These are phyloP conservation scores for Talinum fruticosum DNA, from an alignment of 148 eudicot genomes.

Conservation along the genomic window DNA sequence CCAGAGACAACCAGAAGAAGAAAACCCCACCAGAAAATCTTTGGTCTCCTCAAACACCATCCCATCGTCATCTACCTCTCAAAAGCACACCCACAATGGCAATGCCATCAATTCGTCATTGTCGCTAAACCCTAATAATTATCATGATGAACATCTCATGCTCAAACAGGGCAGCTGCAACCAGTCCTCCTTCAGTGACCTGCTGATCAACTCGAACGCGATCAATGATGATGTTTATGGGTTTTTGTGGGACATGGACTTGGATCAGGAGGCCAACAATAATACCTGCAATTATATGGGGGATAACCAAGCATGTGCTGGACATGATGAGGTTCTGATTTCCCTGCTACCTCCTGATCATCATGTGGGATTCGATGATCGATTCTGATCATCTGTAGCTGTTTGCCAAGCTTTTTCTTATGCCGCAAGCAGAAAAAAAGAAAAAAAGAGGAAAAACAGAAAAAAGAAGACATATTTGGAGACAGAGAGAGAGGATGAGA, in stretches of 20 bases:
- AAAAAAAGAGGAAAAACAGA: not conserved
- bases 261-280: constrained; percentile 28
- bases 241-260: constrained; percentile 49
- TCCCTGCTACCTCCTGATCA: not conserved
- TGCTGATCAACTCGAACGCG: constrained; percentile 7
- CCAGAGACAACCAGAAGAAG: constrained; percentile 10
- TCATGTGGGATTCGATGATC: not conserved
- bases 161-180: constrained; percentile 12
- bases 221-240: constrained; percentile 42
- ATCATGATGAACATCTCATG: constrained; percentile 12
- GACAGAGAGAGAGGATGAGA: too few species aligned
- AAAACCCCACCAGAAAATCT: constrained; percentile 22
- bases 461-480: not conserved
- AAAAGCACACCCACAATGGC: not conserved
- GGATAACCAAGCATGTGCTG: not conserved
- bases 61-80: constrained; percentile 5
- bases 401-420: not conserved
- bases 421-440: not conserved
- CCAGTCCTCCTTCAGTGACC: not conserved
- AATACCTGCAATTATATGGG: not conserved
- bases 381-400: not conserved
- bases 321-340: not conserved
- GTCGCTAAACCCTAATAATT: constrained; percentile 27
- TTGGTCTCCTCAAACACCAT: constrained; percentile 13
- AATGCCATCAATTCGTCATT: not conserved